phyloP scores from a whole-genome alignment of 441 rosid genomes.

The Pelargonium myrrhifolium region DNA sequence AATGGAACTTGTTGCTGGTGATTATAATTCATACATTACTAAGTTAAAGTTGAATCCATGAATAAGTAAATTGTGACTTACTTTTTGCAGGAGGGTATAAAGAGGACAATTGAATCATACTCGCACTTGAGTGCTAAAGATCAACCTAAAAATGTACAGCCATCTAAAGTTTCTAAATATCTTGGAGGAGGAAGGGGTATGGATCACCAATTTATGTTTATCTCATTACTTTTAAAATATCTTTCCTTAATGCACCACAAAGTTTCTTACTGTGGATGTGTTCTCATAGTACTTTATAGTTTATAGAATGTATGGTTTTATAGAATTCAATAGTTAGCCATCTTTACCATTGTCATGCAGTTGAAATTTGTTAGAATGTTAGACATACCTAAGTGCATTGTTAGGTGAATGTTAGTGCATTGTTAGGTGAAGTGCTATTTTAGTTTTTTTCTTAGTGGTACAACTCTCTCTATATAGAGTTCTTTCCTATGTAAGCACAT shows the following conservation, averaged over 20 bases:
- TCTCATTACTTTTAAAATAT: slow-evolving; percentile 4
- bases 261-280: neutral
- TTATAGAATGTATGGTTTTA: neutral
- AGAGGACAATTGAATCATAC: slow-evolving; percentile 66
- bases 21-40: no score
- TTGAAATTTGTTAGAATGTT: no score
- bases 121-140: slow-evolving; percentile 52
- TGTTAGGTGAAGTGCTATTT: no score
- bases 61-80: slow-evolving; percentile 12
- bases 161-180: slow-evolving; percentile 59
- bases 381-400: no score
- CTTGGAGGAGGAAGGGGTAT: slow-evolving; percentile 82
- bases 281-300: neutral
- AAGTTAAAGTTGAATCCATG: neutral
- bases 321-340: neutral
- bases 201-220: slow-evolving; percentile 13
- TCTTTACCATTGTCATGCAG: neutral
- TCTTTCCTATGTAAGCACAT: no score
- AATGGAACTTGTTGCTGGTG: no score
- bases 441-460: no score
- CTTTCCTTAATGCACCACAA: neutral
- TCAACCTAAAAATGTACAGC: slow-evolving; percentile 53
- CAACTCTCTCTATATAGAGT: no score
- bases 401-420: no score
- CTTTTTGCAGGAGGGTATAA: slow-evolving; percentile 63